Conservation (phyloP, 306 rosid genomes). For the Vigna reflexopilosa region DNA sequence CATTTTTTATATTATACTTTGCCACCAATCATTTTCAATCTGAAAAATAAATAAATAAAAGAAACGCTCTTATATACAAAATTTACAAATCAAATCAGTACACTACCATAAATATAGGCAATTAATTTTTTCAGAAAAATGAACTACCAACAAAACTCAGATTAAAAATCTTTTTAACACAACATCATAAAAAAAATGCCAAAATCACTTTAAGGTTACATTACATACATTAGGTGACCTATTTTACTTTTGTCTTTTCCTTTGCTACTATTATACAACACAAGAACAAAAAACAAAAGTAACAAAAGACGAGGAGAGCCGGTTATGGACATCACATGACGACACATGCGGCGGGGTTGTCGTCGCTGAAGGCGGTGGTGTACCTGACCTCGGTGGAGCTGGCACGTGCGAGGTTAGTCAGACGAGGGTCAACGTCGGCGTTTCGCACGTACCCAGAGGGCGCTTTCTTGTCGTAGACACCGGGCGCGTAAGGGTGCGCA, state of each 20-base stretch:
- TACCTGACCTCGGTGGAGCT: constrained; percentile 80
- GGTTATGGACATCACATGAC: constrained; percentile 54
- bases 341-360: constrained; percentile 70
- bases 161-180: too few species aligned
- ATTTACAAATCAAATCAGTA: too few species aligned
- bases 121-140: not conserved
- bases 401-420: constrained; percentile 69
- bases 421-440: constrained; percentile 47
- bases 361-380: constrained; percentile 91
- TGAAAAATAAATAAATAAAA: too few species aligned
- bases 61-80: too few species aligned
- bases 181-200: too few species aligned
- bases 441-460: constrained; percentile 82
- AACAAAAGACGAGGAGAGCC: not conserved
- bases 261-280: not conserved
- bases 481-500: constrained; percentile 74
- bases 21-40: too few species aligned
- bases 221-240: not conserved
- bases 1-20: too few species aligned
- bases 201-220: too few species aligned
- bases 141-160: not conserved
- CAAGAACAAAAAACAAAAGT: not conserved
- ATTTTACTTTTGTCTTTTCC: not conserved
- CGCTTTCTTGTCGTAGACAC: constrained; percentile 81
- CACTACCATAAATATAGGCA: too few species aligned